Conservation (phyloP, 805 yeast species). For the Lipomyces spencermartinsiae region DNA sequence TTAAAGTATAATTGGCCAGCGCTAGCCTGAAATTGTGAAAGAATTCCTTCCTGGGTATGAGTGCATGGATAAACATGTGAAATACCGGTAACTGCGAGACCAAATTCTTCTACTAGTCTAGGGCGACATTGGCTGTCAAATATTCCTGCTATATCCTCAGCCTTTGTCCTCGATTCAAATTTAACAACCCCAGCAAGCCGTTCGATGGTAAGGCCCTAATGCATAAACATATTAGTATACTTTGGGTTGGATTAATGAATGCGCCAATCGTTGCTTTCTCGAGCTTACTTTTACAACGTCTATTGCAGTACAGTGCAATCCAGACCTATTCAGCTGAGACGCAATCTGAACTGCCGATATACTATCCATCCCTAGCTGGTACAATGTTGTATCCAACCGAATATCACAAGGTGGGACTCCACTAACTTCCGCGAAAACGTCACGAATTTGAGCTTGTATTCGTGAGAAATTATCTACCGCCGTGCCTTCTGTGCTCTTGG, state of each 20-base stretch:
- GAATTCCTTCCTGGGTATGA: slow-evolving; percentile 34
- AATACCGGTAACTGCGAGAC: slow-evolving; percentile 4
- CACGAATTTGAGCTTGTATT: slow-evolving; percentile 10
- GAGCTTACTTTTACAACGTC: slow-evolving; percentile 29
- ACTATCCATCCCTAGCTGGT: slow-evolving; percentile 41
- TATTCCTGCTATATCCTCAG: slow-evolving; percentile 1
- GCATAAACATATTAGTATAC: background rate
- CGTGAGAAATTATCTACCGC: slow-evolving; percentile 10
- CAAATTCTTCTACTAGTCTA: background rate
- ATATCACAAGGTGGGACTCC: slow-evolving; percentile 16
- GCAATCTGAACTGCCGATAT: slow-evolving; percentile 36
- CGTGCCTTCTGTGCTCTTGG: background rate
- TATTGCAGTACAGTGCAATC: slow-evolving; percentile 19
- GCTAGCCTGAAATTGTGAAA: slow-evolving; percentile 28
- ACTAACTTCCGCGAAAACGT: slow-evolving; percentile 20
- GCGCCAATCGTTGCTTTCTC: no score
- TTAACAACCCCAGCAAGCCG: slow-evolving; percentile 8
- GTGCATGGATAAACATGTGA: slow-evolving; percentile 33
- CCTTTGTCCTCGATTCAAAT: background rate
- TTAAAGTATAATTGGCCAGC: slow-evolving; percentile 33
- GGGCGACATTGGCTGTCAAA: background rate
- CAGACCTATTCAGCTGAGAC: slow-evolving; percentile 6
- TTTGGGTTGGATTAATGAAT: no score
- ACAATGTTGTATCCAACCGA: slow-evolving; percentile 22
- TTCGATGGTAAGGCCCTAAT: slow-evolving; percentile 15